Percentiles rank a stretch among this genome's conserved stretches.
phyloP scores from a whole-genome alignment of 805 yeast species.

The Monosporozyma unispora region DNA sequence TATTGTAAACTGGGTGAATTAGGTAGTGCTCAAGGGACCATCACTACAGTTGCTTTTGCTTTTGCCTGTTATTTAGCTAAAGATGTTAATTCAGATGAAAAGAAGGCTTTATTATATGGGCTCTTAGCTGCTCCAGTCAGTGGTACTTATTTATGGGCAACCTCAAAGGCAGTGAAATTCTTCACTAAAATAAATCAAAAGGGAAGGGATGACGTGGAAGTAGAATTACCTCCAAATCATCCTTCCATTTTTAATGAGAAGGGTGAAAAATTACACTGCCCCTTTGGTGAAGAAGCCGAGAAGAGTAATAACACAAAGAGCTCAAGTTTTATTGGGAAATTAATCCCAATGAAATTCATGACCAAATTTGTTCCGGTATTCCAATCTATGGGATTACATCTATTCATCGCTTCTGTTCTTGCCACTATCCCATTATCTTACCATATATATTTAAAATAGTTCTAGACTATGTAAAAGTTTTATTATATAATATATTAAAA shows the following conservation, averaged over 20 bases:
- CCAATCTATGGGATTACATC: not conserved
- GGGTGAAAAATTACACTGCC: constrained; percentile 10
- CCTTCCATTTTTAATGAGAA: constrained; percentile 7
- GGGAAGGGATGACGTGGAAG: not conserved
- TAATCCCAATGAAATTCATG: not conserved
- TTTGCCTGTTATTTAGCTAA: constrained; percentile 34
- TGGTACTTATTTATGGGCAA: constrained; percentile 7
- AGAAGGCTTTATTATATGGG: constrained; percentile 7
- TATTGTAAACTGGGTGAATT: constrained; percentile 17
- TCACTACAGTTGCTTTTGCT: constrained; percentile 44
- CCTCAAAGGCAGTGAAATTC: not conserved
- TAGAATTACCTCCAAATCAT: constrained; percentile 10
- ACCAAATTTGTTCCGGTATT: not conserved
- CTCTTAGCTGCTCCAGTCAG: constrained; percentile 9
- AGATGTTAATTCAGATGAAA: not conserved
- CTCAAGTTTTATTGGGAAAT: not conserved
- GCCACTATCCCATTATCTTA: not conserved
- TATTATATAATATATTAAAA: no score
- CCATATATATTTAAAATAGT: not conserved
- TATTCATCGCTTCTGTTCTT: not conserved
- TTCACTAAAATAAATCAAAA: not conserved
- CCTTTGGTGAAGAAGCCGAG: constrained; percentile 5
- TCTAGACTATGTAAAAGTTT: not conserved
- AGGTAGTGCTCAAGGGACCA: constrained; percentile 33
- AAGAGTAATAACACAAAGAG: not conserved